These are phyloP conservation scores for Cladosporium sphaerospermum DNA, from an alignment of 2,329 filamentous ascomycete species.

Conservation along the genomic window DNA sequence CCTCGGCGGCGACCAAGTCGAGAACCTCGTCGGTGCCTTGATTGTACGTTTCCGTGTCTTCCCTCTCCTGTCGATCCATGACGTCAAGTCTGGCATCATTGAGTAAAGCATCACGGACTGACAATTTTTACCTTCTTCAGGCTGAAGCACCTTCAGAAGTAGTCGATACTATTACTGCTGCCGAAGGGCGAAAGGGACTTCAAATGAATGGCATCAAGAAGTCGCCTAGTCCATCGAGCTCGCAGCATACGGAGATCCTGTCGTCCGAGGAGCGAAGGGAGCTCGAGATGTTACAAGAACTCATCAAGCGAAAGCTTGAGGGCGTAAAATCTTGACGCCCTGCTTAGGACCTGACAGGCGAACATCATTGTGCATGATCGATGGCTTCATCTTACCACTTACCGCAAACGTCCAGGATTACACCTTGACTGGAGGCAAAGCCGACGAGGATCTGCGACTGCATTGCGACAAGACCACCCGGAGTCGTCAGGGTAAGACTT, in stretches of 20 bases:
- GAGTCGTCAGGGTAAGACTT: no score
- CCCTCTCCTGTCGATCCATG: conserved; percentile 13
- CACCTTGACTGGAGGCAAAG: no score
- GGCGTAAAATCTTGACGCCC: conserved; percentile 13
- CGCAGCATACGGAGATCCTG: conserved; percentile 28
- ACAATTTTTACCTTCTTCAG: conserved; percentile 25
- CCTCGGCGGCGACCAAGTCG: conserved; percentile 40
- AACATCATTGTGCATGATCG: no score
- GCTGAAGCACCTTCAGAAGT: conserved; percentile 38
- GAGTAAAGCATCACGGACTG: neutral
- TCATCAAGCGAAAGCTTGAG: conserved; percentile 30
- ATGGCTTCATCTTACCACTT: no score
- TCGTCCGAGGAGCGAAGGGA: conserved; percentile 31
- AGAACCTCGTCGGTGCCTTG: conserved; percentile 52
- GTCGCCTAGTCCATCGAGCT: conserved; percentile 19
- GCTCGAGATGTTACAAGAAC: conserved; percentile 30
- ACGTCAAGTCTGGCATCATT: conserved; percentile 1
- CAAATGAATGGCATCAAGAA: conserved; percentile 4
- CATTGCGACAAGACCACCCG: no score
- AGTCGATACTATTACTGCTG: conserved; percentile 33
- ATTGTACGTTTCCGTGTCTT: conserved; percentile 48
- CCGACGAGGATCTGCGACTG: no score
- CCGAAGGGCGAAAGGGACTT: conserved; percentile 15
- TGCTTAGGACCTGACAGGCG: no score
- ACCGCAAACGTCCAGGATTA: no score